phyloP scores from a whole-genome alignment of 257 asterid genomes.

The Cruciata laevipes region DNA sequence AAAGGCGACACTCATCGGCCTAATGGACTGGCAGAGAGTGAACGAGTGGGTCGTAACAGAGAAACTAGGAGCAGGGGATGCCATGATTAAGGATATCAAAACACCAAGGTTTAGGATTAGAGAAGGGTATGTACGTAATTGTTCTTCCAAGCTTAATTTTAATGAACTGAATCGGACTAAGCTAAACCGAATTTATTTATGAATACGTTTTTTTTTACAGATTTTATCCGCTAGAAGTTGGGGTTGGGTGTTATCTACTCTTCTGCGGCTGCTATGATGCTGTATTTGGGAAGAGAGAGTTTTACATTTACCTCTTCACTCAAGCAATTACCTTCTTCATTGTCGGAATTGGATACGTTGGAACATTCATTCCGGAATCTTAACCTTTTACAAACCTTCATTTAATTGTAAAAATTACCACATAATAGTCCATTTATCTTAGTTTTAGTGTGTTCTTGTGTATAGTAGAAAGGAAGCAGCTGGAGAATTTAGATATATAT shows the following conservation, averaged over 20 bases:
- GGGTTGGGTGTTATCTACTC: constrained; percentile 52
- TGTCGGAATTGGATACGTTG: constrained; percentile 67
- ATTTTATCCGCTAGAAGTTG: constrained; percentile 60
- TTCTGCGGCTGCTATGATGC: constrained; percentile 73
- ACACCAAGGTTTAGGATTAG: constrained; percentile 53
- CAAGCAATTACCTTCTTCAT: constrained; percentile 68
- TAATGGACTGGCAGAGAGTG: constrained; percentile 76
- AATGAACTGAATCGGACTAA: neutral
- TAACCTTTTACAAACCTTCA: constrained; percentile 1
- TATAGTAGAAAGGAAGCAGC: too few relatives aligned
- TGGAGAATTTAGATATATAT: too few relatives aligned
- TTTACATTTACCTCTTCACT: constrained; percentile 55
- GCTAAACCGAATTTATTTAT: neutral
- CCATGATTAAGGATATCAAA: constrained; percentile 32
- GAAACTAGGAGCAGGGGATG: constrained; percentile 75
- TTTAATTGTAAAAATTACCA: too few relatives aligned
- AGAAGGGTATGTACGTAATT: constrained; percentile 43
- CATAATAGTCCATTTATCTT: too few relatives aligned
- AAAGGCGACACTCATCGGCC: constrained; percentile 81
- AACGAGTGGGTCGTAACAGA: constrained; percentile 96
- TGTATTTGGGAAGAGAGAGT: constrained; percentile 43
- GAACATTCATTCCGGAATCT: constrained; percentile 58
- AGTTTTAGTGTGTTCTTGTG: too few relatives aligned
- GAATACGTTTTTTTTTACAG: constrained; percentile 21
- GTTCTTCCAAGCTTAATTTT: neutral